A percentile compares a stretch with the other conserved stretches of the same genome.
Conservation (phyloP, 805 yeast species). For the Tetrapisispora nanseiensis region DNA sequence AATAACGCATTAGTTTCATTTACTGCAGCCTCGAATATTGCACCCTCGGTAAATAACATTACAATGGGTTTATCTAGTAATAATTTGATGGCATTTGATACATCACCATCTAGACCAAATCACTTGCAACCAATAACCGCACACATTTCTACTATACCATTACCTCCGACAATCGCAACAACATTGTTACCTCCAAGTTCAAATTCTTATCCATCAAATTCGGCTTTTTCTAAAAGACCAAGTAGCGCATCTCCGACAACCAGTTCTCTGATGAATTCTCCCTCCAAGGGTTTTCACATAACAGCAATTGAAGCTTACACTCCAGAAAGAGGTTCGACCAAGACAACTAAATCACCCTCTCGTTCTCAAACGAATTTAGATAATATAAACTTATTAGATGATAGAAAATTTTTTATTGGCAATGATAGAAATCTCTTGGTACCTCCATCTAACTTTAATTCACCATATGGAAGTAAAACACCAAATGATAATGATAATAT, state of each 20-base stretch:
- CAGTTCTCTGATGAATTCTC: slow-evolving; percentile 25
- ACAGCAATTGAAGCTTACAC: slow-evolving; percentile 55
- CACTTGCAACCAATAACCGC: slow-evolving; percentile 1
- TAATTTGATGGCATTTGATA: background rate
- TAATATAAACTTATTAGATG: background rate
- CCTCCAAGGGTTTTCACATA: slow-evolving; percentile 37
- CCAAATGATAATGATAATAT: slow-evolving; percentile 43
- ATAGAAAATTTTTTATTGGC: background rate
- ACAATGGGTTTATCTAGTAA: background rate
- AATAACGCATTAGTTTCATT: slow-evolving; percentile 4
- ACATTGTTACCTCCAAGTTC: background rate
- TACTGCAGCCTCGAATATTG: background rate
- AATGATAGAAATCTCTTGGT: background rate
- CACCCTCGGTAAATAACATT: background rate
- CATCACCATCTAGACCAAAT: slow-evolving; percentile 3
- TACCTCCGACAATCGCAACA: background rate
- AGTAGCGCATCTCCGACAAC: slow-evolving; percentile 14
- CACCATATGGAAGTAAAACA: background rate
- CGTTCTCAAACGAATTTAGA: background rate
- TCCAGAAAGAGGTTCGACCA: slow-evolving; percentile 44
- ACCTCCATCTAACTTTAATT: background rate
- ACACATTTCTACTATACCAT: background rate
- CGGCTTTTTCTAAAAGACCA: background rate
- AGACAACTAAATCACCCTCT: slow-evolving; percentile 12
- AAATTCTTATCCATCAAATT: background rate